Conservation (phyloP, 2,329 filamentous ascomycete genomes). For the Alternaria ventricosa region DNA sequence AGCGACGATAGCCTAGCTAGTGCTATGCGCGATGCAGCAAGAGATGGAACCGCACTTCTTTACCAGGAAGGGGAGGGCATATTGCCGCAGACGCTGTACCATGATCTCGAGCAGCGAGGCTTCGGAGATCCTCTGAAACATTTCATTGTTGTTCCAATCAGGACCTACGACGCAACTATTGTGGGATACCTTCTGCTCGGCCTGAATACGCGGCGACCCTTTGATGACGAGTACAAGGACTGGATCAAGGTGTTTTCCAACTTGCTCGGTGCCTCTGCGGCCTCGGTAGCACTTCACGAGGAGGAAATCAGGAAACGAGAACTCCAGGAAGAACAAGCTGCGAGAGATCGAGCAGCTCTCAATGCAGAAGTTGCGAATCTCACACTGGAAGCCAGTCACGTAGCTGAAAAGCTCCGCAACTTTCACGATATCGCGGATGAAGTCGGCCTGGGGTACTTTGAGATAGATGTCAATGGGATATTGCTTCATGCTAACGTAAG, state of each 20-base stretch:
- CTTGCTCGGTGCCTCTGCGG: conserved; percentile 20
- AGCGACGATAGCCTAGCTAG: conserved; percentile 3
- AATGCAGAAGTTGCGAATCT: conserved; percentile 19
- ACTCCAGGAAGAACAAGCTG: conserved; percentile 21
- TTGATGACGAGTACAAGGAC: conserved; percentile 23
- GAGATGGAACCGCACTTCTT: not conserved
- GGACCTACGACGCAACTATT: conserved; percentile 6
- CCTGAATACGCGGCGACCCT: conserved; percentile 25
- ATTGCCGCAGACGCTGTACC: conserved; percentile 9
- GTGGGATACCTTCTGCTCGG: conserved; percentile 12
- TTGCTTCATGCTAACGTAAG: conserved; percentile 20
- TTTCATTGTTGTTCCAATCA: conserved; percentile 13
- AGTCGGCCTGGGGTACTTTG: conserved; percentile 19
- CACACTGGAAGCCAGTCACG: conserved; percentile 10
- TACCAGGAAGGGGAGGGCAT: conserved; percentile 3
- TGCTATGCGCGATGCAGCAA: not conserved
- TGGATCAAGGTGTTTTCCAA: conserved; percentile 23
- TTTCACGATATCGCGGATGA: conserved; percentile 15
- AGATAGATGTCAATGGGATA: conserved; percentile 12
- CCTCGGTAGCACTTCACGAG: conserved; percentile 21
- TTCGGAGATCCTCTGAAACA: conserved; percentile 14
- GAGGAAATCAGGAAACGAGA: conserved; percentile 19
- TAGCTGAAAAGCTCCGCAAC: conserved; percentile 11
- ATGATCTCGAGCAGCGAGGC: conserved; percentile 12
- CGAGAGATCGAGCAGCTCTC: conserved; percentile 17